phyloP scores from a whole-genome alignment of 2,329 filamentous ascomycete genomes.

The Calonectria crousiana region DNA sequence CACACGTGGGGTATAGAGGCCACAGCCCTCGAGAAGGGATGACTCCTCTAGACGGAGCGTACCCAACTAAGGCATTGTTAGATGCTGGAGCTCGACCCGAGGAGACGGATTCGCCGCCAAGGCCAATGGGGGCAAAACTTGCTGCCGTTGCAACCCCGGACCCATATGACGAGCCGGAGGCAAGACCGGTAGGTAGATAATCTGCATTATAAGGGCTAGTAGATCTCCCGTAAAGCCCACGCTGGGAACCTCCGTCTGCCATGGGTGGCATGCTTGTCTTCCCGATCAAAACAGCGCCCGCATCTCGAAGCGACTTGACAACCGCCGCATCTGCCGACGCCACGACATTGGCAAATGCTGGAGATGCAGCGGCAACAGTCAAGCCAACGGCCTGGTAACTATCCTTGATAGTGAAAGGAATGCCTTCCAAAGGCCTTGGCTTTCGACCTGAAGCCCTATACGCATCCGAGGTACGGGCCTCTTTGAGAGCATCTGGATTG shows the following conservation, averaged over 20 bases:
- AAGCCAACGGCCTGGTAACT: slow-evolving; percentile 66
- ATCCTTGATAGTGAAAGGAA: slow-evolving; percentile 70
- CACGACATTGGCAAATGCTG: slow-evolving; percentile 63
- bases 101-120: slow-evolving; percentile 68
- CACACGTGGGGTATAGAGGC: slow-evolving; percentile 68
- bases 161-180: slow-evolving; percentile 70
- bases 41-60: slow-evolving; percentile 66
- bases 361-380: slow-evolving; percentile 66
- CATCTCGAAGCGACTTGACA: slow-evolving; percentile 57
- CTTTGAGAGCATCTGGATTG: slow-evolving; percentile 42
- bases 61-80: slow-evolving; percentile 68
- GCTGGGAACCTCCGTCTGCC: slow-evolving; percentile 69
- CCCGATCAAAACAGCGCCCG: slow-evolving; percentile 52
- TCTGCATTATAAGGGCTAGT: slow-evolving; percentile 67
- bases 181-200: slow-evolving; percentile 66
- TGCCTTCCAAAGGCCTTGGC: slow-evolving; percentile 60
- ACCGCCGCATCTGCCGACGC: slow-evolving; percentile 66
- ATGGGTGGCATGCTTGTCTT: slow-evolving; percentile 70
- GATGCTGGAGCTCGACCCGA: slow-evolving; percentile 68
- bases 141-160: slow-evolving; percentile 63
- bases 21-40: slow-evolving; percentile 65
- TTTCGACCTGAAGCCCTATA: slow-evolving; percentile 32
- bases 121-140: slow-evolving; percentile 64
- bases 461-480: slow-evolving; percentile 45
- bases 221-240: slow-evolving; percentile 67